These are phyloP conservation scores for Thelephora terrestris DNA, from an alignment of 1,284 basidiomycete genomes.

Conservation along the genomic window DNA sequence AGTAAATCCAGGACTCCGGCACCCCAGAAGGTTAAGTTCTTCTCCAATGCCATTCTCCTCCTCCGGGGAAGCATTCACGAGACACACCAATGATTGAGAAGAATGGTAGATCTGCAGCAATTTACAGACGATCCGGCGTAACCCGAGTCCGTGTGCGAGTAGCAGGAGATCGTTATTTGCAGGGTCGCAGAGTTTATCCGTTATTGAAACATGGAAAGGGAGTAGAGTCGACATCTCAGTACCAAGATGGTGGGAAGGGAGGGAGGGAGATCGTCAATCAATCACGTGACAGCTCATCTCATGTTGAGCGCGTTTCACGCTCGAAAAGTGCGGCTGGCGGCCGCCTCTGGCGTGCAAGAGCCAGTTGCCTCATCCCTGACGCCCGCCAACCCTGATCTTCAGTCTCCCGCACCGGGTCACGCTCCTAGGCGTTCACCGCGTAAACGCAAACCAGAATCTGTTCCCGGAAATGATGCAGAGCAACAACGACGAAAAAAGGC, in stretches of 20 bases:
- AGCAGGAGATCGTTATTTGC: conserved; percentile 75
- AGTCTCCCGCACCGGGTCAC: conserved; percentile 8
- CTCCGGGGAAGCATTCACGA: conserved; percentile 82
- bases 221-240: conserved; percentile 31
- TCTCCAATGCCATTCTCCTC: conserved; percentile 91
- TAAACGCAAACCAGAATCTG: conserved; percentile 23
- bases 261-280: no score
- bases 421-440: conserved; percentile 13
- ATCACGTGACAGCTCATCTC: background rate
- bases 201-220: conserved; percentile 53
- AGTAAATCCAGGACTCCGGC: conserved; percentile 76
- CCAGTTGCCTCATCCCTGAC: conserved; percentile 4
- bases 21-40: conserved; percentile 87
- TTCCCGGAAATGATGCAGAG: conserved; percentile 9
- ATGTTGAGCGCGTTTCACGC: conserved; percentile 58
- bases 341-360: conserved; percentile 7
- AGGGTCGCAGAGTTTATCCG: conserved; percentile 66
- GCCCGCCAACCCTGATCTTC: conserved; percentile 8
- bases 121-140: conserved; percentile 75
- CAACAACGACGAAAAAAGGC: conserved; percentile 12
- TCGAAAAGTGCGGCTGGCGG: conserved; percentile 36
- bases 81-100: conserved; percentile 74
- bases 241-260: background rate
- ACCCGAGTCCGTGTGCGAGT: conserved; percentile 79
- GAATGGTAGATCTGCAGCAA: conserved; percentile 88